Conservation (phyloP, 2,329 filamentous ascomycete species). For the Pyrenophora tritici-repentis region DNA sequence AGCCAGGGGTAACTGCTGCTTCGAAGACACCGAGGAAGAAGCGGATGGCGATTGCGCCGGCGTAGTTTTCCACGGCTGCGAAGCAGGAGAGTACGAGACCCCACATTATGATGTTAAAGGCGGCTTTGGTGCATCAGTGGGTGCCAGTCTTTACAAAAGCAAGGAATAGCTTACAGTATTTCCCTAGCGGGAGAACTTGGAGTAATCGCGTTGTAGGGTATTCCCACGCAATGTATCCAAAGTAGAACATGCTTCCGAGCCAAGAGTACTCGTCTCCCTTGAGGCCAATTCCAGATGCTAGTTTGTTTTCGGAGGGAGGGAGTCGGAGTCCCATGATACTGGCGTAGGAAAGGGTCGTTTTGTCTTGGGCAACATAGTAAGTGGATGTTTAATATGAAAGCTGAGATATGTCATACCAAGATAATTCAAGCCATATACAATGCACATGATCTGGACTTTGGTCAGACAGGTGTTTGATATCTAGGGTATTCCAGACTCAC, state of each 20-base stretch:
- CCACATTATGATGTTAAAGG: conserved; percentile 68
- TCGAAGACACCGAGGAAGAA: conserved; percentile 73
- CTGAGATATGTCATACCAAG: not conserved
- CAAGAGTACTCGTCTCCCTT: conserved; percentile 59
- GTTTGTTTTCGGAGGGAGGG: conserved; percentile 33
- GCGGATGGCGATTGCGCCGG: conserved; percentile 66
- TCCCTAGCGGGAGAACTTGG: conserved; percentile 67
- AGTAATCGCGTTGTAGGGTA: conserved; percentile 69
- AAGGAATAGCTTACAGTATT: conserved; percentile 55
- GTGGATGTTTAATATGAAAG: too few relatives aligned
- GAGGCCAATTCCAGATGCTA: conserved; percentile 51
- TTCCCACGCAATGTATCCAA: conserved; percentile 64
- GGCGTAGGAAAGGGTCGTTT: conserved; percentile 60
- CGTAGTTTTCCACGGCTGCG: conserved; percentile 64
- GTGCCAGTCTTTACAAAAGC: too few relatives aligned
- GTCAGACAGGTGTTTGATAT: too few relatives aligned
- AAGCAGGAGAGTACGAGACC: conserved; percentile 65
- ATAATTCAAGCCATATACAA: not conserved
- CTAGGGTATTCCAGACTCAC: conserved; percentile 24
- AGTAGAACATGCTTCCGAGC: conserved; percentile 58
- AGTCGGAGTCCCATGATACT: conserved; percentile 56
- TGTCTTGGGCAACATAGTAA: conserved; percentile 57
- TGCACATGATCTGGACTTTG: too few relatives aligned
- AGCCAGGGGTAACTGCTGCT: conserved; percentile 70
- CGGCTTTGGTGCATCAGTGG: conserved; percentile 41